Evolutionary conservation across 2,329 filamentous ascomycete species (phyloP).

Genomic region (Aspergillus awamori): DNA sequence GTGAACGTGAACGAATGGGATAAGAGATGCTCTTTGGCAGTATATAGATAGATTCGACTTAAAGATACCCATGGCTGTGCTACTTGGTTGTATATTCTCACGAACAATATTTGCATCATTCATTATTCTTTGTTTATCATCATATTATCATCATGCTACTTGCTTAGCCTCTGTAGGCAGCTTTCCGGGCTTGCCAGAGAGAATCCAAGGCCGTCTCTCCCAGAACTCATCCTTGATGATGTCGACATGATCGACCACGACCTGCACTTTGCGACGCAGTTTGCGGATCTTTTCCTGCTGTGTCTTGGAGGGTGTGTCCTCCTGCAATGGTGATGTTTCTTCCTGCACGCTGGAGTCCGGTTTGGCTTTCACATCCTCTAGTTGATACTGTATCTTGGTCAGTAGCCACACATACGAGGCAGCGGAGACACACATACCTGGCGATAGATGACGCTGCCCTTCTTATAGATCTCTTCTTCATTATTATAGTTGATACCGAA

Average conservation of each 20-base stretch:
- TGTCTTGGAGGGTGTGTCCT: conserved; percentile 69
- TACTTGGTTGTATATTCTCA: conserved; percentile 14
- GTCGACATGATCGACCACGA: conserved; percentile 84
- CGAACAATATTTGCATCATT: conserved; percentile 9
- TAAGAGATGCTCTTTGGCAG: conserved; percentile 9
- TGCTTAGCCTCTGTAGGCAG: conserved; percentile 55
- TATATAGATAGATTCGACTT: conserved; percentile 6
- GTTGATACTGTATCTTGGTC: conserved; percentile 61
- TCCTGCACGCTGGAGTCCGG: conserved; percentile 32
- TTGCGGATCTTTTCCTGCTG: conserved; percentile 83
- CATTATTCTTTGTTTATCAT: not conserved
- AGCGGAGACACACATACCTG: conserved; percentile 56
- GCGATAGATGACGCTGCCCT: conserved; percentile 86
- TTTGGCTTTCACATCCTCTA: conserved; percentile 60
- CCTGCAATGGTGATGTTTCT: conserved; percentile 29
- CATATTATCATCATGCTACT: not conserved
- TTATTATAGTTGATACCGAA: conserved; percentile 98
- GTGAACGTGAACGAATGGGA: not conserved
- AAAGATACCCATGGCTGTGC: conserved; percentile 37
- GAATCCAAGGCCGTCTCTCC: conserved; percentile 80
- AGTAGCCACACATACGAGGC: not conserved
- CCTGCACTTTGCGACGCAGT: conserved; percentile 73
- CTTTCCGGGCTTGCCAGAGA: conserved; percentile 73
- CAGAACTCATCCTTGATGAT: conserved; percentile 97
- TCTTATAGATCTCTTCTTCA: conserved; percentile 87